These are phyloP conservation scores for Aureobasidium mangrovei DNA, from an alignment of 2,329 filamentous ascomycete species.

Conservation along the genomic window DNA sequence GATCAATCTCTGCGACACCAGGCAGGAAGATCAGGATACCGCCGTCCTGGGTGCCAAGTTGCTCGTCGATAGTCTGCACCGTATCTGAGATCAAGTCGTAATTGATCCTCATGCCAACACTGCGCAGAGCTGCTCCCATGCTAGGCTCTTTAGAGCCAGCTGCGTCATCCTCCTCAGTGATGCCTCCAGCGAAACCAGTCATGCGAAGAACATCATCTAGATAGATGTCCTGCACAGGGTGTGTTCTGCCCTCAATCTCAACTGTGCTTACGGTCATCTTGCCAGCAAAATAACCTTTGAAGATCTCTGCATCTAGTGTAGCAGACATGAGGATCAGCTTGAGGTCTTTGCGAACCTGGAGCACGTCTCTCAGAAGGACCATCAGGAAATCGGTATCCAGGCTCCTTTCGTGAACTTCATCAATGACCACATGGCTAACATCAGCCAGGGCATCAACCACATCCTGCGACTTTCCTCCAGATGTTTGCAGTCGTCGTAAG, in stretches of 20 bases:
- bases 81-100: slow-evolving; percentile 78
- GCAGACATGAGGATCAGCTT: slow-evolving; percentile 95
- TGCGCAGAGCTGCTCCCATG: slow-evolving; percentile 34
- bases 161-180: slow-evolving; percentile 36
- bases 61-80: slow-evolving; percentile 69
- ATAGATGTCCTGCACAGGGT: slow-evolving; percentile 82
- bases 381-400: slow-evolving; percentile 91
- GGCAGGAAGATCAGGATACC: slow-evolving; percentile 95
- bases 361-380: slow-evolving; percentile 74
- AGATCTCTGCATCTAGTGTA: slow-evolving; percentile 80
- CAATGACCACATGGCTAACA: slow-evolving; percentile 89
- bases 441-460: slow-evolving; percentile 74
- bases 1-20: slow-evolving; percentile 83
- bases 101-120: slow-evolving; percentile 69
- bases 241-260: slow-evolving; percentile 81
- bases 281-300: slow-evolving; percentile 68
- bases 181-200: slow-evolving; percentile 54
- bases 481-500: slow-evolving; percentile 81
- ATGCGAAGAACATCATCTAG: slow-evolving; percentile 77
- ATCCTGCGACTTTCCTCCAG: slow-evolving; percentile 69
- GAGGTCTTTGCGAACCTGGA: slow-evolving; percentile 64
- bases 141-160: slow-evolving; percentile 37
- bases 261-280: slow-evolving; percentile 58
- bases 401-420: slow-evolving; percentile 93
- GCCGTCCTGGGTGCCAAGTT: slow-evolving; percentile 64